A percentile compares a stretch with the other conserved stretches of the same genome.
These are phyloP conservation scores for Camelina laxa DNA, from an alignment of 345 rosid genomes.

Conservation along the genomic window DNA sequence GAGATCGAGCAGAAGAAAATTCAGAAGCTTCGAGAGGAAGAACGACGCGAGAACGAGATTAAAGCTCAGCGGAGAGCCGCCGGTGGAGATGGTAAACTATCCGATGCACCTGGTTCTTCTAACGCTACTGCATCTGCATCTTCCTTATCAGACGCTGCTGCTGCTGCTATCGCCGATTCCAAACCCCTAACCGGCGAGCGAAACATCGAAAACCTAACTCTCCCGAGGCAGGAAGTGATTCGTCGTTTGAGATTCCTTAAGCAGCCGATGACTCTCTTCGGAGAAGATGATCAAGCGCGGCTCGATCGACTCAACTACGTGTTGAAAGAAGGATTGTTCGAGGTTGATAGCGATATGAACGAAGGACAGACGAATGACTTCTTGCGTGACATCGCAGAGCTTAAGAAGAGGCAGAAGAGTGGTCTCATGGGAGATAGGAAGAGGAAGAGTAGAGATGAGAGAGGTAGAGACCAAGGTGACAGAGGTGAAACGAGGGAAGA, in stretches of 20 bases:
- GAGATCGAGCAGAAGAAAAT: conserved; percentile 88
- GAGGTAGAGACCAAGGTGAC: conserved; percentile 69
- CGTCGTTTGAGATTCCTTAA: conserved; percentile 90
- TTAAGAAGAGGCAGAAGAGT: conserved; percentile 89
- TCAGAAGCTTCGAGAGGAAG: conserved; percentile 90
- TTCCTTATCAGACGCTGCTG: conserved; percentile 44
- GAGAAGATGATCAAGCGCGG: conserved; percentile 86
- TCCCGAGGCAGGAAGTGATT: conserved; percentile 86
- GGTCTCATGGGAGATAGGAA: conserved; percentile 77
- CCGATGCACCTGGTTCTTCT: conserved; percentile 42
- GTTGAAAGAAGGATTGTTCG: conserved; percentile 80
- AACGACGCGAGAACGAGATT: conserved; percentile 84
- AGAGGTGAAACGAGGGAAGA: conserved; percentile 73
- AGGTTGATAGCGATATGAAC: conserved; percentile 90
- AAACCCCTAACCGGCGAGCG: conserved; percentile 78
- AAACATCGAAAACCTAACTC: conserved; percentile 77
- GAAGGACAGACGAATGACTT: conserved; percentile 99
- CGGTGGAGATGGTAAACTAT: conserved; percentile 37
- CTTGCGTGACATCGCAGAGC: conserved; percentile 87
- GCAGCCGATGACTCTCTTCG: conserved; percentile 92
- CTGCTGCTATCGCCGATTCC: conserved; percentile 55
- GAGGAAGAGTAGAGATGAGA: conserved; percentile 84
- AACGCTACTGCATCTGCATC: conserved; percentile 42
- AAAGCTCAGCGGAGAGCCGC: conserved; percentile 63
- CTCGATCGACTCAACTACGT: conserved; percentile 86